Conservation (phyloP, 1,284 basidiomycete species). For the Malassezia psittaci region DNA sequence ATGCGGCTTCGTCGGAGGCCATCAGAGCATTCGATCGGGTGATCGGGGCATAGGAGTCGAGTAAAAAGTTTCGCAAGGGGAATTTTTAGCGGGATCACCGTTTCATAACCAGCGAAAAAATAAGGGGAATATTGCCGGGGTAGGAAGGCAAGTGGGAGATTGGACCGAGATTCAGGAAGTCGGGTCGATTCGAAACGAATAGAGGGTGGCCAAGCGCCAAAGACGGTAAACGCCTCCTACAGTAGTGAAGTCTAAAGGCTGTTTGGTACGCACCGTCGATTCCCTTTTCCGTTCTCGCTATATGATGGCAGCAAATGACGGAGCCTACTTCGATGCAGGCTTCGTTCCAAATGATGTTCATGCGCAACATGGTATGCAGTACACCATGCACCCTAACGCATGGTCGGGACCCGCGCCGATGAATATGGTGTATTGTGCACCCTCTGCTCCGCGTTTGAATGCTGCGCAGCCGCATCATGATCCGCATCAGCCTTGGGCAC, state of each 20-base stretch:
- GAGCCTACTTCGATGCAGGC: slow-evolving; percentile 8
- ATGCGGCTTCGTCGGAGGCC: slow-evolving; percentile 19
- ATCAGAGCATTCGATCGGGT: neutral
- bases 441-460: slow-evolving; percentile 4
- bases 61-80: too few species aligned
- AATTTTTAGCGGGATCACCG: too few species aligned
- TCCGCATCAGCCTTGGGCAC: neutral
- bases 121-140: too few species aligned
- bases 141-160: too few species aligned
- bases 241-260: neutral
- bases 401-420: neutral
- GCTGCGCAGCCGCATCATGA: neutral
- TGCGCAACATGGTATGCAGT: slow-evolving; percentile 1
- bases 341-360: neutral
- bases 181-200: neutral
- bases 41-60: neutral
- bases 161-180: neutral
- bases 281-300: neutral
- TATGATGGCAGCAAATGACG: slow-evolving; percentile 1
- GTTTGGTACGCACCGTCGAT: neutral
- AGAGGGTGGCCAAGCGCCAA: slow-evolving; percentile 1
- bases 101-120: too few species aligned
- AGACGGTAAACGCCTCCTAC: neutral
- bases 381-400: neutral
- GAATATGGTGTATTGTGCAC: neutral